Evolutionary conservation across 352 stramenopile species (phyloP).

Genomic region (Phytophthora niederhauseri): DNA sequence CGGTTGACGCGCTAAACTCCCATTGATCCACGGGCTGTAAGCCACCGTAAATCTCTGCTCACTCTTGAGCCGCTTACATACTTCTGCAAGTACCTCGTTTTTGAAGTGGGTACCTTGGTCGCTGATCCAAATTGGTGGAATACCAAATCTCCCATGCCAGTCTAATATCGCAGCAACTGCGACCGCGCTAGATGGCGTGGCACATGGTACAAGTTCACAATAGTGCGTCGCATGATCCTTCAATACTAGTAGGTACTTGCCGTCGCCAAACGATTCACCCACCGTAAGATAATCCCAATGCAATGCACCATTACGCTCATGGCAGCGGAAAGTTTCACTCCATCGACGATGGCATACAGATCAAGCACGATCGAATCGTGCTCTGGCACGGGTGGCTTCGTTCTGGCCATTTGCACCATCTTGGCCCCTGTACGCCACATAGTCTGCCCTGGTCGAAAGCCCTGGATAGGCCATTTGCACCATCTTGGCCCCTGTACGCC

Average conservation of each 20-base stretch:
- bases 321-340: background rate
- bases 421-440: too few relatives aligned
- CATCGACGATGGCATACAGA: too few relatives aligned
- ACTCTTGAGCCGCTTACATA: background rate
- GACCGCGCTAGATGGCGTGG: conserved; percentile 14
- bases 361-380: too few relatives aligned
- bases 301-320: background rate
- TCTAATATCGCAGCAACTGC: conserved; percentile 25
- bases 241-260: background rate
- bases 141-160: background rate
- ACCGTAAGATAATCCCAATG: background rate
- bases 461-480: too few relatives aligned
- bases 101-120: background rate
- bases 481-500: too few relatives aligned
- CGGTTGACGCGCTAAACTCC: background rate
- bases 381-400: too few relatives aligned
- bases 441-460: too few relatives aligned
- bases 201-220: conserved; percentile 30
- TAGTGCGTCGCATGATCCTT: conserved; percentile 15
- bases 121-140: background rate
- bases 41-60: background rate
- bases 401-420: too few relatives aligned
- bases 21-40: background rate
- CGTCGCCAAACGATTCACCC: background rate
- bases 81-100: background rate